Base-by-base conservation (phyloP, 768 basidiomycete genomes). In the Lentinula detonsa region DNA sequence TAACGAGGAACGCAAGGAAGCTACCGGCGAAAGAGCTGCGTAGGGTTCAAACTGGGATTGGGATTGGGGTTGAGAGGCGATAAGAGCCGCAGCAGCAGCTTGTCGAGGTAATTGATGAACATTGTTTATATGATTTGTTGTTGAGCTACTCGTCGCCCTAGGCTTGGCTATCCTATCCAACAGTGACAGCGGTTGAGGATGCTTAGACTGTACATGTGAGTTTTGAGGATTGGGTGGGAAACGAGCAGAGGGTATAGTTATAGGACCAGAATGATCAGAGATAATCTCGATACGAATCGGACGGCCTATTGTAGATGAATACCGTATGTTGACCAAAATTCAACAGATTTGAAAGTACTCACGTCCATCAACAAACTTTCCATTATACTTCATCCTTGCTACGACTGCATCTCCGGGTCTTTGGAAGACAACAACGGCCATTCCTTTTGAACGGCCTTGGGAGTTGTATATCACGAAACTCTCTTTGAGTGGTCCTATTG, bases 381-480 rank as follows among this genome's bases (percentile, higher is more conserved):
- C 88, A 65, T 91, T 77, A 66, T 89, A 92, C 72, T 88, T 91
- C 28, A 75, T 69, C 42, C 82, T 81, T 8, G 90, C 90, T 43
- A 82, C 63, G 1, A 69, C 73, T 7, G 90, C 90, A 71, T 90
- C 87, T 1, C 78, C 84, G 7, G 80, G 63, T 35, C 85, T 80
- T 65, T 85, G 80, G 66, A 92, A 92, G 0, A 76, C 67, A 2
- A 91, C 86, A 13, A 92, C 71, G 2, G 90, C 90, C 89, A 91
- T 91, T 18, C 90, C 90, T 67, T 89, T 91, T 49, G 89, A 88
- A 58, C 77, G 79, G 0, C 85, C 90, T 66, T 90, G 85, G 2
- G 82, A 84, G 70, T 91, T 92, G 75, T 88, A 87, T 16, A 91
- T 80, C 66, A 91, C 66, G 63, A 91, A 88, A 31, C 75, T 78